Evolutionary conservation across 2,329 filamentous ascomycete species (phyloP).

Genomic region (Alternaria alternata): DNA sequence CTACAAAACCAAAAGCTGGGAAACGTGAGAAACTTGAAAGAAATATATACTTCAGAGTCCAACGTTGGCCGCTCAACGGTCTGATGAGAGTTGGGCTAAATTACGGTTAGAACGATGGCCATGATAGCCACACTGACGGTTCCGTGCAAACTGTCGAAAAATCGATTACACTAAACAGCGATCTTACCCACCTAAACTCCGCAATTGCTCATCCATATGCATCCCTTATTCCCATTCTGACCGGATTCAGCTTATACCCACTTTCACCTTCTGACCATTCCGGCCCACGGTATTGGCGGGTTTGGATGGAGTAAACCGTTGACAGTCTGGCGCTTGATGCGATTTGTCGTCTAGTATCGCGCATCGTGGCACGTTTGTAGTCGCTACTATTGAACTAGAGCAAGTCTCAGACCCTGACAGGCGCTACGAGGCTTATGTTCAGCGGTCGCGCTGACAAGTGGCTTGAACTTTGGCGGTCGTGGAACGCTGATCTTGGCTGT

Average conservation of each 20-base stretch:
- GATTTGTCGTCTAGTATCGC: neutral
- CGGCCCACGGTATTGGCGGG: slow-evolving; percentile 1
- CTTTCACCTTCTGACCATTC: neutral
- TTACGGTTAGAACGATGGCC: neutral
- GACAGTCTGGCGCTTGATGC: neutral
- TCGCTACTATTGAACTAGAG: neutral
- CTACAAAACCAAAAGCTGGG: neutral
- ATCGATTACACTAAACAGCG: neutral
- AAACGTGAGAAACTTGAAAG: neutral
- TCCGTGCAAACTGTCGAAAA: slow-evolving; percentile 1
- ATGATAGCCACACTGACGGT: neutral
- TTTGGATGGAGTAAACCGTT: neutral
- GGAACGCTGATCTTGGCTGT: neutral
- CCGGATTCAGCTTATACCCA: neutral
- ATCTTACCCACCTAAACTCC: neutral
- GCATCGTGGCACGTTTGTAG: neutral
- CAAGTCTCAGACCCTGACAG: neutral
- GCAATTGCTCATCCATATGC: neutral
- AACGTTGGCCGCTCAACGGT: neutral
- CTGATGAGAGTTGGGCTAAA: neutral
- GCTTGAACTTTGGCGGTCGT: neutral
- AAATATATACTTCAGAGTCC: slow-evolving; percentile 1
- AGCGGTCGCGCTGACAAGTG: slow-evolving; percentile 1
- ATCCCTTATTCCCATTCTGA: neutral
- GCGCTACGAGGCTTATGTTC: neutral